Base-by-base conservation (phyloP, 306 rosid species). In the Sicyos edulis region DNA sequence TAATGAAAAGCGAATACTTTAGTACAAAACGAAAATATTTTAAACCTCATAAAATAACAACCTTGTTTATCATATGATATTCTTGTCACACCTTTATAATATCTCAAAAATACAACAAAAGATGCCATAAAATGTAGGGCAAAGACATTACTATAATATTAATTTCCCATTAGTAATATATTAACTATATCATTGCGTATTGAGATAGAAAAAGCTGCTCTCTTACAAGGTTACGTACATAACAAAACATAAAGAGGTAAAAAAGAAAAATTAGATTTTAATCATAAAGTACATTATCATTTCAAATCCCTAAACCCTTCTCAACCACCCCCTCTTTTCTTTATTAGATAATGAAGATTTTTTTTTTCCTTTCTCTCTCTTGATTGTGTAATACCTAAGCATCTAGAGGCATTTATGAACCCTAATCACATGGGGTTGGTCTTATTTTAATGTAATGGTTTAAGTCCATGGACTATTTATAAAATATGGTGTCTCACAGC, bases 381-480 rank as follows among this genome's bases (percentile, higher is more conserved):
- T 37, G 7, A 37, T 37, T 37, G 44, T 37, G 44, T 66, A 67
- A 67, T 67, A 21, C 34, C 72, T 66, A 66, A 66, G 72, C 72
- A 67, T 67, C 20, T 67, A 67, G 55, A 67, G 40, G 37, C 6
- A 19, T 65, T 65, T 17, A 66, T 44, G 16, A 26, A 63, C 71
- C 19, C 55, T 20, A 66, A 66, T 66, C 71, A 45, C 19, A 54
- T 44, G 71, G 71, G 40, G 19, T 13, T 12, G 12, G 13, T 45
- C 19, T 45, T 67, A 67, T 44, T 47, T 21, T 67, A 67, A 21
- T 44, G 15, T 3, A 45, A 14, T 21, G 7, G 49, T 65, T 58
- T 42, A 65, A 19, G 32, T 16, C 54, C 24, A 42, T 13, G 7
- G 14, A 61, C 16, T 32, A 34, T 34, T 32, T 62, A 62, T 34